Evolutionary conservation across 768 basidiomycete genomes (phyloP), one percentile per base, ranked within the genome.

Genomic region (Rhizopogon rudus): DNA sequence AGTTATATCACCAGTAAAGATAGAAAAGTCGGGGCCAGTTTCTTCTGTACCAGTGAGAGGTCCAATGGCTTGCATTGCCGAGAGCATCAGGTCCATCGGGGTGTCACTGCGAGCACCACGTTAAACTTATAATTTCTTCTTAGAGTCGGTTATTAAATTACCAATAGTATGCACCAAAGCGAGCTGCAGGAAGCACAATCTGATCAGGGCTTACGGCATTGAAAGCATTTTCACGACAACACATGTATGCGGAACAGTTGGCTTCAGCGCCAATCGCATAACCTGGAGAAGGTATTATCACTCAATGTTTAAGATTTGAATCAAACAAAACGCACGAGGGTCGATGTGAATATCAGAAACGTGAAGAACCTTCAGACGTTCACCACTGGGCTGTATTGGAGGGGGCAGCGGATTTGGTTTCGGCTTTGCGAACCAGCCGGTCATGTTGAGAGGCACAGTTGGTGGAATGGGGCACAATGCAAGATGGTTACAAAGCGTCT

Each of bases 1-100:
- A 22, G 88, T 87, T 44, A 89, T 65, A 63, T 91, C 88, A 22
- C 88, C 88, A 0, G 88, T 91, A 63, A 81, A 90, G 13, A 90
- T 40, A 0, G 80, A 80, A 69, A 81, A 88, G 33, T 78, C 79
- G 63, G 89, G 86, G 0, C 83, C 84, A 3, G 72, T 78, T 0
- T 75, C 69, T 58, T 80, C 60, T 7, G 88, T 88, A 8, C 74
- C 80, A 2, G 87, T 78, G 12, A 90, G 72, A 5, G 76, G 75
- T 7, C 86, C 88, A 50, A 91, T 87, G 0, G 86, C 78, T 61
- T 86, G 61, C 50, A 89, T 71, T 0, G 81, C 83, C 4, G 88
- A 72, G 52, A 82, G 63, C 10, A 71, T 74, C 16, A 90, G 76
- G 9, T 83, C 73, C 52, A 79, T 65, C 3, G 88, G 86, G 0